Conservation (phyloP, 345 rosid genomes). For the Lumnitzera littorea region DNA sequence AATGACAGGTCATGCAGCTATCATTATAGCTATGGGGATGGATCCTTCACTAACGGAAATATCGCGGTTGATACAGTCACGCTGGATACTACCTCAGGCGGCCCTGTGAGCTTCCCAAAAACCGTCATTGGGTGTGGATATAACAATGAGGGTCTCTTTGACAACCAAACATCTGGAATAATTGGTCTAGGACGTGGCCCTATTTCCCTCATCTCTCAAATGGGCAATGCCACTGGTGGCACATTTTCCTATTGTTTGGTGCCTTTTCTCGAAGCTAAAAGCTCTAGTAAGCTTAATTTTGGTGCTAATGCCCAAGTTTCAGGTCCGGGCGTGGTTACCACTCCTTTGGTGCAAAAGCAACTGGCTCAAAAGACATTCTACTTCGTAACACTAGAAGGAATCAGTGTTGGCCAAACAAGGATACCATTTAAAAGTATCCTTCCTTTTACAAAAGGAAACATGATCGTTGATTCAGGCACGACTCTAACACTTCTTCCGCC, state of each 20-base stretch:
- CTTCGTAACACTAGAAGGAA: conserved; percentile 45
- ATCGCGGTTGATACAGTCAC: conserved; percentile 16
- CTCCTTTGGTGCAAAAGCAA: conserved; percentile 25
- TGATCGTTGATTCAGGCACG: conserved; percentile 16
- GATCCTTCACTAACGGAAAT: conserved; percentile 4
- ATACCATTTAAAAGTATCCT: background rate
- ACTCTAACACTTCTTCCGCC: conserved; percentile 33
- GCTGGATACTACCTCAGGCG: conserved; percentile 2
- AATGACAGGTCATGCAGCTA: conserved; percentile 4
- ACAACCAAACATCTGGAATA: conserved; percentile 8
- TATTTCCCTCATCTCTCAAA: conserved; percentile 15
- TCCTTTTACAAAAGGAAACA: conserved; percentile 4
- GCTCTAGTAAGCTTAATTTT: conserved; percentile 23
- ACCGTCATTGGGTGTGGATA: conserved; percentile 23
- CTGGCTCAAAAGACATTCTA: conserved; percentile 28
- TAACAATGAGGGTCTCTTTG: conserved; percentile 14
- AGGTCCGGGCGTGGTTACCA: conserved; percentile 19
- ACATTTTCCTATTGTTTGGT: conserved; percentile 61
- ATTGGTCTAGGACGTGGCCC: conserved; percentile 21
- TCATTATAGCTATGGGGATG: conserved; percentile 10
- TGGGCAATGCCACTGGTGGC: conserved; percentile 18
- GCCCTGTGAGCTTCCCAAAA: background rate
- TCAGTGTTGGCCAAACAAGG: conserved; percentile 14
- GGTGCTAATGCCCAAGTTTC: conserved; percentile 14
- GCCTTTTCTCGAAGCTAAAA: conserved; percentile 11